Conservation (phyloP, 306 rosid genomes). For the Malus fusca region DNA sequence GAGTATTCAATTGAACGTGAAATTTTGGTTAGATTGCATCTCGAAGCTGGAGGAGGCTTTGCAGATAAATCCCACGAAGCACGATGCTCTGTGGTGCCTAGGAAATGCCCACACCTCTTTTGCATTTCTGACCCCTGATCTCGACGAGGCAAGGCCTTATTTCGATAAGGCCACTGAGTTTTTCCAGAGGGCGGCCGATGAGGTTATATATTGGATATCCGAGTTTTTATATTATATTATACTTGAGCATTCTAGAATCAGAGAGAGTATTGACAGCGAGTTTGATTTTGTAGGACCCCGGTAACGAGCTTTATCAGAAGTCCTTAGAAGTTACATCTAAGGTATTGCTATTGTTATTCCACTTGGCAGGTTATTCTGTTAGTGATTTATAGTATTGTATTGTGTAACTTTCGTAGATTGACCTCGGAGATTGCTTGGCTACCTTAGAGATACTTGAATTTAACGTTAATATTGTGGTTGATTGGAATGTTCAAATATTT, state of each 20-base stretch:
- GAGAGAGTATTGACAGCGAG: conserved; percentile 9
- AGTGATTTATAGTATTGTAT: neutral
- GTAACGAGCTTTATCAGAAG: conserved; percentile 60
- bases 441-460: neutral
- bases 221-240: neutral
- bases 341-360: conserved; percentile 24
- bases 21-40: conserved; percentile 38
- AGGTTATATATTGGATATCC: conserved; percentile 25
- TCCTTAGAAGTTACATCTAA: conserved; percentile 58
- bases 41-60: conserved; percentile 74
- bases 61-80: conserved; percentile 46
- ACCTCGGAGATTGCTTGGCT: neutral
- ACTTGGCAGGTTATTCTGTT: neutral
- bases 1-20: neutral
- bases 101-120: conserved; percentile 60
- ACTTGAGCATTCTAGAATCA: neutral
- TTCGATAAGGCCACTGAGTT: conserved; percentile 52
- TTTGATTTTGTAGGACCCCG: conserved; percentile 58
- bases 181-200: conserved; percentile 54
- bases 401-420: neutral
- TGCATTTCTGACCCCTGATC: conserved; percentile 57
- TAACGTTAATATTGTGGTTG: neutral
- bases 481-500: neutral
- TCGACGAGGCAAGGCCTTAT: conserved; percentile 46
- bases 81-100: conserved; percentile 66